Conservation (phyloP, 768 basidiomycete species). For the Fomitopsis serialis region DNA sequence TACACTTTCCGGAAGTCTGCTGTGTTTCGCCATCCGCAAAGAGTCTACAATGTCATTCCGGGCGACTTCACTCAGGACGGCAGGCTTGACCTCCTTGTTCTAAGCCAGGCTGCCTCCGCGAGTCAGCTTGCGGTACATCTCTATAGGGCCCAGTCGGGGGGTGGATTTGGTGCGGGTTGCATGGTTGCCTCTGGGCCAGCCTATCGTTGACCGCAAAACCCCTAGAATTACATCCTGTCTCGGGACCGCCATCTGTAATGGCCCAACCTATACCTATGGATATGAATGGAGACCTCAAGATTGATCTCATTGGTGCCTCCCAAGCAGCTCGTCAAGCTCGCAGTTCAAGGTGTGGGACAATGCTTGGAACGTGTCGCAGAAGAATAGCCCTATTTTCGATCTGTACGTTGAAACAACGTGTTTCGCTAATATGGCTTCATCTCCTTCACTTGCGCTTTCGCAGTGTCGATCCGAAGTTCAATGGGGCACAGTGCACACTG, state of each 20-base stretch:
- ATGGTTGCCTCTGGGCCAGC: neutral
- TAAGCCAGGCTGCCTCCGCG: conserved; percentile 53
- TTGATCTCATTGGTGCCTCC: conserved; percentile 75
- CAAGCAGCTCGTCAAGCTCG: conserved; percentile 31
- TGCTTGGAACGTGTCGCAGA: conserved; percentile 58
- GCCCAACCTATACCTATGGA: conserved; percentile 87
- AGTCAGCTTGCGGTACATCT: conserved; percentile 60
- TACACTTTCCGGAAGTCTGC: conserved; percentile 50
- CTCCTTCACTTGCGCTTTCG: neutral
- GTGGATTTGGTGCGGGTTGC: conserved; percentile 57
- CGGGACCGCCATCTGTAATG: conserved; percentile 56
- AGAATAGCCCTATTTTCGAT: conserved; percentile 51
- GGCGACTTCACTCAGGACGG: conserved; percentile 94
- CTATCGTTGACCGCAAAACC: neutral
- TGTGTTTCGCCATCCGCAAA: conserved; percentile 48
- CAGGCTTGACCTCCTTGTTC: conserved; percentile 83
- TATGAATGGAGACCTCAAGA: conserved; percentile 81
- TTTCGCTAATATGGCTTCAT: too few species aligned
- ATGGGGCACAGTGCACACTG: conserved; percentile 64
- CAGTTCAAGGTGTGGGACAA: conserved; percentile 77
- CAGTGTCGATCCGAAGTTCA: conserved; percentile 57
- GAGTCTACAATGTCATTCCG: conserved; percentile 79
- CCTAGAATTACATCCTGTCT: conserved; percentile 32
- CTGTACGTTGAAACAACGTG: conserved; percentile 38
- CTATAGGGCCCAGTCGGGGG: conserved; percentile 57